Evolutionary conservation across 2,329 filamentous ascomycete species (phyloP).

Genomic region (Diaporthe citriasiana): DNA sequence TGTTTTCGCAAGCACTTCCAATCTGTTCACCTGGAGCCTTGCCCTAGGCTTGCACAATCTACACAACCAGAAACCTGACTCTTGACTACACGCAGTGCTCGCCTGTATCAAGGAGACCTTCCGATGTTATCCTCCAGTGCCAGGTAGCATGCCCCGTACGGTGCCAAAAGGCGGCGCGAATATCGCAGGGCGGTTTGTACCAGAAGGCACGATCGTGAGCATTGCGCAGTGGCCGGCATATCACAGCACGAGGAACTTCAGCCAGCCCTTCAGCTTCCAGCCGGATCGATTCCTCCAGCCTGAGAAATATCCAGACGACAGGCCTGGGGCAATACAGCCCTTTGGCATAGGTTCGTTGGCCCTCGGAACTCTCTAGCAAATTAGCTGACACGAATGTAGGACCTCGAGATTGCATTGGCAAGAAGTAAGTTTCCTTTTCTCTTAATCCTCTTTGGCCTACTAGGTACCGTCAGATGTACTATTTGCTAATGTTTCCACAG

Average conservation of each 20-base stretch:
- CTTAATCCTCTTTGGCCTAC: not conserved
- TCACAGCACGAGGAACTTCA: conserved; percentile 60
- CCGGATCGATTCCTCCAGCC: conserved; percentile 64
- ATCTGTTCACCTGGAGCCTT: too few species aligned
- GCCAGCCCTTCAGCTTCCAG: conserved; percentile 58
- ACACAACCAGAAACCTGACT: not conserved
- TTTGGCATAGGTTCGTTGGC: conserved; percentile 57
- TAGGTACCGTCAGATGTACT: not conserved
- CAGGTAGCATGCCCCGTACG: conserved; percentile 48
- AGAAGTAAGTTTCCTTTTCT: conserved; percentile 55
- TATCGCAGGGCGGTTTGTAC: conserved; percentile 51
- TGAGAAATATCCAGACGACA: conserved; percentile 56
- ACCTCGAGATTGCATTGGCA: conserved; percentile 64
- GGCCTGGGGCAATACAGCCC: conserved; percentile 59
- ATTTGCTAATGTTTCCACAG: conserved; percentile 46
- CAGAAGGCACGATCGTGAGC: conserved; percentile 55
- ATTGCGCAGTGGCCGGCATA: conserved; percentile 61
- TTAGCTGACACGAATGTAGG: conserved; percentile 49
- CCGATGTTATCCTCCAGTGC: conserved; percentile 52
- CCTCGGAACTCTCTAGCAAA: too few species aligned
- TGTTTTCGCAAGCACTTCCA: conserved; percentile 47
- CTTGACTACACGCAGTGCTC: conserved; percentile 43
- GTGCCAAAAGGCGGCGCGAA: conserved; percentile 51
- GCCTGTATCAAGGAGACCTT: conserved; percentile 55
- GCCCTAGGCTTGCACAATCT: too few species aligned